A percentile compares a stretch with the other conserved stretches of the same genome.
Evolutionary conservation across 2,329 filamentous ascomycete genomes (phyloP).

Genomic region (Sordariomycetes sp.): DNA sequence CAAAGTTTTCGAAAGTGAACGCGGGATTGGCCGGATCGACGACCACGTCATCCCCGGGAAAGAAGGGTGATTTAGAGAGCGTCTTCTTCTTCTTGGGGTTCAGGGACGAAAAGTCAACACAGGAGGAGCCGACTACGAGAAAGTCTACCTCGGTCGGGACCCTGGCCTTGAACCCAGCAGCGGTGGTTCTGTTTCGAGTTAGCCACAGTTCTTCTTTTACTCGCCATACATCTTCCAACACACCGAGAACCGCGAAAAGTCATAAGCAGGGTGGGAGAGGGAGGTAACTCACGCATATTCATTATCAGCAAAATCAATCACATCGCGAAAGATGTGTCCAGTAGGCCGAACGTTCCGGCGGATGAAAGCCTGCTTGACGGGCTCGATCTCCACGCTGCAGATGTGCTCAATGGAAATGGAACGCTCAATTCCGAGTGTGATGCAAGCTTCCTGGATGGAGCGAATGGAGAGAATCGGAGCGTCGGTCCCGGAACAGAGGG

Average conservation of each 20-base stretch:
- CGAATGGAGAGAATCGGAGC: conserved; percentile 57
- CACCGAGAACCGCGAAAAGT: neutral
- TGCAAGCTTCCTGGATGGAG: conserved; percentile 36
- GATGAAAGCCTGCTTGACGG: conserved; percentile 55
- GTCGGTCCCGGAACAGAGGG: conserved; percentile 72
- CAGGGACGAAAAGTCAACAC: conserved; percentile 61
- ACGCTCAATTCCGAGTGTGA: conserved; percentile 14
- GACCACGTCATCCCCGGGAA: neutral
- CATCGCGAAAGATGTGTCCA: conserved; percentile 44
- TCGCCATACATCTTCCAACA: neutral
- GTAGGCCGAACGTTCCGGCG: conserved; percentile 43
- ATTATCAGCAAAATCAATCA: conserved; percentile 38
- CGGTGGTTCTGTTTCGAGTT: conserved; percentile 43
- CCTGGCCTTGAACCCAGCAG: conserved; percentile 46
- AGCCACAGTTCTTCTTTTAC: neutral
- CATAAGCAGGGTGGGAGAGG: too few relatives aligned
- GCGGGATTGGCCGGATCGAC: neutral
- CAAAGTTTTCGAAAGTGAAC: neutral
- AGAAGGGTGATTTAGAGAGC: conserved; percentile 4
- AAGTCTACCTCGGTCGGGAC: conserved; percentile 53
- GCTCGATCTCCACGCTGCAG: conserved; percentile 54
- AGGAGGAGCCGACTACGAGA: conserved; percentile 63
- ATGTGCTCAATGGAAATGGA: conserved; percentile 38
- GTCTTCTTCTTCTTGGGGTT: conserved; percentile 41
- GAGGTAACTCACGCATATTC: conserved; percentile 30